Evolutionary conservation across 257 asterid genomes (phyloP).

Genomic region (Plantago ovata): DNA sequence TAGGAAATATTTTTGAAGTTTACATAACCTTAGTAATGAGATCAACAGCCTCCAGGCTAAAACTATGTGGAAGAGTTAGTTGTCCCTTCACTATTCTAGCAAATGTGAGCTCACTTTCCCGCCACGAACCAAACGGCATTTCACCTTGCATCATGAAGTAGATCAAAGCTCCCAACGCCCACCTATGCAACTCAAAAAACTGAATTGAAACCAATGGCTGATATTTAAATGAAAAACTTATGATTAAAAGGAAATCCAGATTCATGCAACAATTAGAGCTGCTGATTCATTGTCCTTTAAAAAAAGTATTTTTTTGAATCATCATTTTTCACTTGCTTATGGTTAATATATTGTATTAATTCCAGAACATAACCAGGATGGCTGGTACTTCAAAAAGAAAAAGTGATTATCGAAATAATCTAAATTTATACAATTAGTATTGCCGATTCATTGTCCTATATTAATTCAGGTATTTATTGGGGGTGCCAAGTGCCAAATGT

Average conservation of each 20-base stretch:
- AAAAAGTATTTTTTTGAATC: too few relatives aligned
- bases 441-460: too few relatives aligned
- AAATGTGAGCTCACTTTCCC: constrained; percentile 87
- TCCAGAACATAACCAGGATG: too few relatives aligned
- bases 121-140: constrained; percentile 98
- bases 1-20: constrained; percentile 5
- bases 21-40: constrained; percentile 71
- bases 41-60: constrained; percentile 68
- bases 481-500: too few relatives aligned
- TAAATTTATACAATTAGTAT: neutral
- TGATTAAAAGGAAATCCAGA: neutral
- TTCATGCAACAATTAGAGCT: neutral
- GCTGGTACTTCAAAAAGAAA: too few relatives aligned
- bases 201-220: constrained; percentile 16
- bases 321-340: too few relatives aligned
- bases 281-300: too few relatives aligned
- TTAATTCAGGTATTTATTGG: too few relatives aligned
- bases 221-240: constrained; percentile 7
- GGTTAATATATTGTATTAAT: too few relatives aligned
- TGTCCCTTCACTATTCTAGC: constrained; percentile 86
- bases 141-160: constrained; percentile 94
- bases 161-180: constrained; percentile 89
- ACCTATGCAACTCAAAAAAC: constrained; percentile 43
- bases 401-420: too few relatives aligned
- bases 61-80: constrained; percentile 63